A percentile compares a stretch with the other conserved stretches of the same genome.
Evolutionary conservation across 2,329 filamentous ascomycete species (phyloP).

Genomic region (Juglanconis oblonga): DNA sequence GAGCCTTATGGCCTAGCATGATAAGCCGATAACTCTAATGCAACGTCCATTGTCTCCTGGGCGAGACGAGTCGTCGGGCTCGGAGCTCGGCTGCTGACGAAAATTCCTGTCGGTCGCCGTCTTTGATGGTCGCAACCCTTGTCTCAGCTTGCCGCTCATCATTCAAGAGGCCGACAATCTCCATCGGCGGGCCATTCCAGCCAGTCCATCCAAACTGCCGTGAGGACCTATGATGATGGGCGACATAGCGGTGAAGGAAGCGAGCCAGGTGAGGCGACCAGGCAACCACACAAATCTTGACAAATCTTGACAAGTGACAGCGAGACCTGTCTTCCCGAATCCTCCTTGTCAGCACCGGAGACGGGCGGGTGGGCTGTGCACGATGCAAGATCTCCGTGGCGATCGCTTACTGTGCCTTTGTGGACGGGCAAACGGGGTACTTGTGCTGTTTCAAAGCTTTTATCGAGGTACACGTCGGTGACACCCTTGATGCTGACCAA

Average conservation of each 20-base stretch:
- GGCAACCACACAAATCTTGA: not conserved
- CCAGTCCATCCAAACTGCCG: not conserved
- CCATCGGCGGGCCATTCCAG: not conserved
- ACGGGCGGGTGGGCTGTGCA: too few relatives aligned
- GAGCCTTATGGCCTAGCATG: not conserved
- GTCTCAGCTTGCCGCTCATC: conserved; percentile 18
- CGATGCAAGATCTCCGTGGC: too few relatives aligned
- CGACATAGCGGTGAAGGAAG: not conserved
- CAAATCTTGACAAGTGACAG: not conserved
- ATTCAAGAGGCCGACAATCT: conserved; percentile 5
- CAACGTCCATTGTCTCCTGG: conserved; percentile 1
- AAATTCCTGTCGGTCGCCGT: not conserved
- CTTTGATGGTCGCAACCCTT: conserved; percentile 6
- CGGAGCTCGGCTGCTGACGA: not conserved
- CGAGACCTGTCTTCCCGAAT: too few relatives aligned
- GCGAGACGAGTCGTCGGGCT: not conserved
- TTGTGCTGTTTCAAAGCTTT: too few relatives aligned
- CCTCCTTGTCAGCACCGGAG: too few relatives aligned
- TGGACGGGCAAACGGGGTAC: too few relatives aligned
- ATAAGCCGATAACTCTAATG: conserved; percentile 11
- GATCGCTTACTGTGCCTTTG: too few relatives aligned
- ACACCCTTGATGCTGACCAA: too few relatives aligned
- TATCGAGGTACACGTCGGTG: too few relatives aligned
- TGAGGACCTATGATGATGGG: not conserved
- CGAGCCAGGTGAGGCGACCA: not conserved